Percentiles rank a stretch among this genome's conserved stretches.
These are phyloP conservation scores for Myxozyma lipomycoides DNA, from an alignment of 805 yeast species.

Conservation along the genomic window DNA sequence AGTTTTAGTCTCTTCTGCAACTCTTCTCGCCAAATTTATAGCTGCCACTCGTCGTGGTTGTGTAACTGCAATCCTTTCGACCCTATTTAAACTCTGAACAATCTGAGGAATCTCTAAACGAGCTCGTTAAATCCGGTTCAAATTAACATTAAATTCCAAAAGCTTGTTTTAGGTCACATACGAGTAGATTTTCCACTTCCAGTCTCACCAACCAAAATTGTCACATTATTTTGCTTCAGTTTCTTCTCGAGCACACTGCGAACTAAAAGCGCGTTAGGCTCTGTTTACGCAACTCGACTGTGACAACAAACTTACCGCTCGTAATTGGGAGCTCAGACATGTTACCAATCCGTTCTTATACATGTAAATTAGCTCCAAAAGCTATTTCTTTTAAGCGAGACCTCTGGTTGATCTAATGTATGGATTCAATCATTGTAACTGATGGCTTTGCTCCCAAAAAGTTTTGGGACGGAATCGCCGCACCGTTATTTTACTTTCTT, in stretches of 20 bases:
- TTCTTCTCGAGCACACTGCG: constrained; percentile 53
- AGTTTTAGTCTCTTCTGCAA: constrained; percentile 81
- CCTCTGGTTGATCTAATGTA: no score
- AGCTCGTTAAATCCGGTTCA: no score
- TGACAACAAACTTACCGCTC: background rate
- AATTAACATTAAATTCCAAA: no score
- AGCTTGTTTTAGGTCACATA: no score
- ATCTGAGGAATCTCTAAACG: constrained; percentile 75
- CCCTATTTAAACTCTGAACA: constrained; percentile 49
- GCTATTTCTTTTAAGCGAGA: no score
- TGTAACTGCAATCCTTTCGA: constrained; percentile 75
- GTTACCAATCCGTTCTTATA: no score
- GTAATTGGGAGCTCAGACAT: background rate
- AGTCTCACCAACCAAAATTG: constrained; percentile 89
- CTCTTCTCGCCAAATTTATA: constrained; percentile 86
- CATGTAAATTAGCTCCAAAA: background rate
- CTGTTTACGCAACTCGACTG: background rate
- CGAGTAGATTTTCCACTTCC: constrained; percentile 97
- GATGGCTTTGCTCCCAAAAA: no score
- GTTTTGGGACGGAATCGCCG: no score
- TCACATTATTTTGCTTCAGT: constrained; percentile 56
- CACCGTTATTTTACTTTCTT: no score
- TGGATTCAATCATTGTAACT: no score
- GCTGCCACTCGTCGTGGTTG: constrained; percentile 99
- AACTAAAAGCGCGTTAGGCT: background rate